phyloP scores from a whole-genome alignment of 345 rosid species.

The Moringa oleifera region DNA sequence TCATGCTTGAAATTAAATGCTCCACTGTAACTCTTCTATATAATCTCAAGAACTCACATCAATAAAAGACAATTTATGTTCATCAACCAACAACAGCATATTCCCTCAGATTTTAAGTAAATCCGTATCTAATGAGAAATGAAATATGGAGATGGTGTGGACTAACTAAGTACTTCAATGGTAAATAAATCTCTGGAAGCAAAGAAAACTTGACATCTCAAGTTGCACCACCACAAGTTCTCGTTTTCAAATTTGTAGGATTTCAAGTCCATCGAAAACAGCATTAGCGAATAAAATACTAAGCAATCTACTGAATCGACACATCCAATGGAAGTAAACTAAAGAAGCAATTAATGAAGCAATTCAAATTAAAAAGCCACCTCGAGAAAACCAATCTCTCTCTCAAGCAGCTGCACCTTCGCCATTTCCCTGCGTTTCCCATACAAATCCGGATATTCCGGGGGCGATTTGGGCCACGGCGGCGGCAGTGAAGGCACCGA shows the following conservation, averaged over 20 bases:
- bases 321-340: not conserved
- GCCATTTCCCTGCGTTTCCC: constrained; percentile 78
- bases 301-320: not conserved
- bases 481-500: constrained; percentile 43
- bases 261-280: constrained; percentile 2
- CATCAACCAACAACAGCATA: not conserved
- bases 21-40: no score
- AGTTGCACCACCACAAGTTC: not conserved
- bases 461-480: constrained; percentile 89
- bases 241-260: not conserved
- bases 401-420: constrained; percentile 84
- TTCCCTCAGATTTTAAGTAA: not conserved
- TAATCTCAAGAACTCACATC: no score
- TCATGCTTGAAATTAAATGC: not conserved
- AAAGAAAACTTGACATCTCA: constrained; percentile 13
- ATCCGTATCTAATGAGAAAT: not conserved
- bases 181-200: not conserved
- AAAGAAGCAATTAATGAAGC: constrained; percentile 1
- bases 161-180: not conserved
- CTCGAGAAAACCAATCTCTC: constrained; percentile 89
- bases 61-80: not conserved
- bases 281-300: not conserved
- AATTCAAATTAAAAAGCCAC: constrained; percentile 30
- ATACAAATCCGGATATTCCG: constrained; percentile 90
- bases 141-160: no score